phyloP scores from a whole-genome alignment of 2,329 filamentous ascomycete species.

The Fusarium burgessii region DNA sequence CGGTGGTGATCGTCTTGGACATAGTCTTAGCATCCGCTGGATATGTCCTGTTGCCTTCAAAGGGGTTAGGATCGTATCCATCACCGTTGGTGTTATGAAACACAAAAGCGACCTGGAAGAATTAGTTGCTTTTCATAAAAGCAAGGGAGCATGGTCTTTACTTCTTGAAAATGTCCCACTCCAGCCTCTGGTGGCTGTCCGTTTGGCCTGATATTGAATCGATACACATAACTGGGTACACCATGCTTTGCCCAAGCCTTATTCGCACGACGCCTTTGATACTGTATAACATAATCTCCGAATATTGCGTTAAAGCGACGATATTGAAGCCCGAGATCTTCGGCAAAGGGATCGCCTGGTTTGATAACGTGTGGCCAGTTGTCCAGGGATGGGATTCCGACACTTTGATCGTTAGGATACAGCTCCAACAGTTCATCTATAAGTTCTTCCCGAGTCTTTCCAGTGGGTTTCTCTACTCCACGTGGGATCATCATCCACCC shows the following conservation, averaged over 20 bases:
- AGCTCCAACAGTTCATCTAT: constrained; percentile 39
- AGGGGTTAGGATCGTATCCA: constrained; percentile 50
- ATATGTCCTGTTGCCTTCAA: constrained; percentile 47
- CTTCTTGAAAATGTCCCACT: constrained; percentile 55
- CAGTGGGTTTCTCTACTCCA: constrained; percentile 28
- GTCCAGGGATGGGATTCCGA: constrained; percentile 52
- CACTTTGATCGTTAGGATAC: constrained; percentile 51
- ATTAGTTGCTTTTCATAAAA: not conserved
- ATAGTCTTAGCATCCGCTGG: constrained; percentile 43
- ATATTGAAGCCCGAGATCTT: constrained; percentile 46
- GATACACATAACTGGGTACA: constrained; percentile 48
- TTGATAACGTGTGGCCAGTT: constrained; percentile 50
- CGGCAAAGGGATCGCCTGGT: constrained; percentile 42
- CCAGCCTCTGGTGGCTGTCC: constrained; percentile 36
- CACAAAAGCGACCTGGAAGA: constrained; percentile 53
- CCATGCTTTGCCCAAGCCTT: constrained; percentile 45
- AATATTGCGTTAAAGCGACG: constrained; percentile 48
- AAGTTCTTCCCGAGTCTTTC: constrained; percentile 41
- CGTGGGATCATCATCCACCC: constrained; percentile 9
- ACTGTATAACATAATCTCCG: constrained; percentile 47
- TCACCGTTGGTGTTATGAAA: constrained; percentile 53
- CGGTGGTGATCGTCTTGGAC: constrained; percentile 45
- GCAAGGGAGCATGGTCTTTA: not conserved
- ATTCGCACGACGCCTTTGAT: constrained; percentile 45
- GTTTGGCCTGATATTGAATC: constrained; percentile 50